Evolutionary conservation across 345 rosid genomes (phyloP).

Genomic region (Moricandia arvensis): DNA sequence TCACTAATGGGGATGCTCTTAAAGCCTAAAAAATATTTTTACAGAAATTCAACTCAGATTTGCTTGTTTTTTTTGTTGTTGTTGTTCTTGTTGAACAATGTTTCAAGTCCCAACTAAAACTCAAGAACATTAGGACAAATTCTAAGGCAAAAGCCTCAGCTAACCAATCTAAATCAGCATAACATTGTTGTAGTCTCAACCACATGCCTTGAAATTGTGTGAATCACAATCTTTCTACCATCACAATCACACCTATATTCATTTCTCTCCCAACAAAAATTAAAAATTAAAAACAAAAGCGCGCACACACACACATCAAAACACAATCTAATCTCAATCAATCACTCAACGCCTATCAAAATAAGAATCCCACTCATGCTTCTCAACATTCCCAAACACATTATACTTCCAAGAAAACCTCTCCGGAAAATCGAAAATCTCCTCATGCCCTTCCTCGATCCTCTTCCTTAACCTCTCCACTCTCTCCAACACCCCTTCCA

Average conservation of each 20-base stretch:
- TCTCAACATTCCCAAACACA: constrained; percentile 44
- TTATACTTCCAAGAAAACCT: constrained; percentile 59
- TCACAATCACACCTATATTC: constrained; percentile 7
- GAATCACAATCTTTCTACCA: background rate
- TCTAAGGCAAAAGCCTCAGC: background rate
- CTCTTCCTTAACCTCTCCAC: constrained; percentile 41
- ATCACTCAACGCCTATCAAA: constrained; percentile 38
- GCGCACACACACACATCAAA: background rate
- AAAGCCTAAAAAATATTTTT: background rate
- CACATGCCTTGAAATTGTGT: background rate
- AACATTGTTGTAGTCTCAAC: background rate
- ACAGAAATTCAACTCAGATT: background rate
- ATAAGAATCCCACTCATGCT: constrained; percentile 67
- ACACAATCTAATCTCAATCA: background rate
- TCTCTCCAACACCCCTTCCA: constrained; percentile 68
- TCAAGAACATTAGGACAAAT: background rate
- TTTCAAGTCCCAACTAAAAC: background rate
- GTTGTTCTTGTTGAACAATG: background rate
- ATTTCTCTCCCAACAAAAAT: constrained; percentile 6
- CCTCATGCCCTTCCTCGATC: constrained; percentile 39
- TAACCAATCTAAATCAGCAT: background rate
- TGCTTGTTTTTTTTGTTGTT: background rate
- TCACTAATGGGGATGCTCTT: no score
- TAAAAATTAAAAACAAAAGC: background rate
- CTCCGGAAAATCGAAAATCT: constrained; percentile 45